phyloP scores from a whole-genome alignment of 1,284 basidiomycete species.

The Irpex sp. region DNA sequence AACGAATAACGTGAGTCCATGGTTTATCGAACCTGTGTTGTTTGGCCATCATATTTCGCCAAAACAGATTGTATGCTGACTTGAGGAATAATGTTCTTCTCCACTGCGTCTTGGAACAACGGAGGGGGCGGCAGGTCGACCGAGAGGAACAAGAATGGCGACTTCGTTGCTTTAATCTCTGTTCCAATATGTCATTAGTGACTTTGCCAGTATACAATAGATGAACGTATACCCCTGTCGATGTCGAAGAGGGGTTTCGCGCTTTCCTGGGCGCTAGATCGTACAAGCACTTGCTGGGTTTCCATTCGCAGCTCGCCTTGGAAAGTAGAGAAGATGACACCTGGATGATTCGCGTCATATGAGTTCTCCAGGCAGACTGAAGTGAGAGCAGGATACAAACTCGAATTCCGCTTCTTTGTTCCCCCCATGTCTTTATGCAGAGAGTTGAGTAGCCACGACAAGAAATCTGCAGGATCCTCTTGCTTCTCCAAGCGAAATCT shows the following conservation, averaged over 20 bases:
- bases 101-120: slow-evolving; percentile 90
- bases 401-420: slow-evolving; percentile 81
- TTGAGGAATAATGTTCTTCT: slow-evolving; percentile 99
- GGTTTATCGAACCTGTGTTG: slow-evolving; percentile 65
- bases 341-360: slow-evolving; percentile 33
- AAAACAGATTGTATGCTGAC: slow-evolving; percentile 88
- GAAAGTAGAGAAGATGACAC: slow-evolving; percentile 90
- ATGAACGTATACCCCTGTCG: slow-evolving; percentile 67
- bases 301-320: slow-evolving; percentile 93
- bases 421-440: slow-evolving; percentile 93
- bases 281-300: slow-evolving; percentile 89
- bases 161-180: slow-evolving; percentile 85
- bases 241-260: slow-evolving; percentile 88
- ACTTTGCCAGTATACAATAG: slow-evolving; percentile 3
- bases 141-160: slow-evolving; percentile 94
- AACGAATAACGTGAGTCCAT: slow-evolving; percentile 3
- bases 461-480: slow-evolving; percentile 94
- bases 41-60: slow-evolving; percentile 93
- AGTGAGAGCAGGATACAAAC: slow-evolving; percentile 39
- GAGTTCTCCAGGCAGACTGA: no score
- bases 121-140: slow-evolving; percentile 96
- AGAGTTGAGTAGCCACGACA: slow-evolving; percentile 93
- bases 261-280: slow-evolving; percentile 67
- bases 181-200: slow-evolving; percentile 10
- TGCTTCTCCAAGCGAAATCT: slow-evolving; percentile 92